Base-by-base conservation (phyloP, 2,329 filamentous ascomycete genomes). In the Ceratocystis colombiana region DNA sequence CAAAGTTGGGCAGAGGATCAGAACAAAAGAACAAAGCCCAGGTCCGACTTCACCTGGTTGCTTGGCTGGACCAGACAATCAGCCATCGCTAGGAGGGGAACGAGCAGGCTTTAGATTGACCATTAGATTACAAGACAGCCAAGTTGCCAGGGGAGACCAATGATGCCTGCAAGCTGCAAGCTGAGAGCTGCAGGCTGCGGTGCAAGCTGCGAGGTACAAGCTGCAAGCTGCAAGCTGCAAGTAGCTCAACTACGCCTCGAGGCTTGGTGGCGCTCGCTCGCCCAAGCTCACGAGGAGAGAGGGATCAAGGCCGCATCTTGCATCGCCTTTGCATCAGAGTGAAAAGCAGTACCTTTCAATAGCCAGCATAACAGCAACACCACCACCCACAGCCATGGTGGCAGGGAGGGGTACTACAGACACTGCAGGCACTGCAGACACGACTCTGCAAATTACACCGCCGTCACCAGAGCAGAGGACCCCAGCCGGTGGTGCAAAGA, bases 51-150 rank as follows among this genome's bases (percentile, higher is more conserved):
- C 48, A 17, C 48, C 3, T 25, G 25, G 8, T 25, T 15, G 25
- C 48, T 53, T 53, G 6, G 48, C 53, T 59, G 25, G 25, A 33
- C 53, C 53, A 17, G 22, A 28, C 25, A 37, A 33, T 59, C 53
- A 33, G 22, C 33, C 53, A 59, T 59, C 15, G 53, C 25, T 59
- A 20, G 53, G 46, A 59, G 25, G 53, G 53, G 28, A 59, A 30
- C 53, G n/a, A n/a, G n/a, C 53, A 59, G 28, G 53, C 53, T 59
- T 59, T 59, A 59, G 53, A 59, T 57, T 57, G 53, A 57, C 53
- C 25, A 7, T 57, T 15, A 57, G 28, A 57, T 59, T 59, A 59
- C 53, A 59, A 30, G 53, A 33, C 53, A 59, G 17, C 28, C 53
- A 37, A 8, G 53, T 59, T 30, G 5, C 53, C 53, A 37, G 53